phyloP scores from a whole-genome alignment of 768 basidiomycete species.

The Leccinum imitatum region DNA sequence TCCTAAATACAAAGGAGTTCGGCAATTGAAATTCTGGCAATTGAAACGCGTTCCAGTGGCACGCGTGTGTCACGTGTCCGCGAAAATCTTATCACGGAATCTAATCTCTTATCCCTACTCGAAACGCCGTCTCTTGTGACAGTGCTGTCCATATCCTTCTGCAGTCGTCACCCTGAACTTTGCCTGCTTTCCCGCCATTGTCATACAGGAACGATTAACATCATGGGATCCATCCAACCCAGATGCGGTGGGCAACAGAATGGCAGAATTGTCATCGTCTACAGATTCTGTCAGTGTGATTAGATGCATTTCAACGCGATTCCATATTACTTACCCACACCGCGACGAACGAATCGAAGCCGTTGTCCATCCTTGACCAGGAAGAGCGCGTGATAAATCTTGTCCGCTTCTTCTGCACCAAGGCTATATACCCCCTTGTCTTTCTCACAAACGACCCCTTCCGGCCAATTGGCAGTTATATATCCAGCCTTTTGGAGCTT shows the following conservation, averaged over 20 bases:
- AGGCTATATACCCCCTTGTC: neutral
- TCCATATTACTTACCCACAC: neutral
- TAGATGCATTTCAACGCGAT: neutral
- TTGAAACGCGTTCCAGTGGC: constrained; percentile 3
- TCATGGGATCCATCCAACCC: neutral
- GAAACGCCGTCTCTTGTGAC: neutral
- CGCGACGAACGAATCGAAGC: neutral
- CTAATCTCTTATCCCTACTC: neutral
- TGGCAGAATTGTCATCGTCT: neutral
- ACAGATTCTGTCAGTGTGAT: neutral
- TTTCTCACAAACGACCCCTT: neutral
- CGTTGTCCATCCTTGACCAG: neutral
- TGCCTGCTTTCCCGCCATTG: neutral
- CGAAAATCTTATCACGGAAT: neutral
- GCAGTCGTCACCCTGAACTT: constrained; percentile 6
- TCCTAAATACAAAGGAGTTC: neutral
- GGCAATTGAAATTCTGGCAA: neutral
- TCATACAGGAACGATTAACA: neutral
- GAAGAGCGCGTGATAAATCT: neutral
- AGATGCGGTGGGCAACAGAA: too few relatives aligned
- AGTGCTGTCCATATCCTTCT: neutral
- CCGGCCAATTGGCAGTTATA: neutral
- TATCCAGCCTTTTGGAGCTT: neutral
- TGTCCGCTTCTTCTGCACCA: neutral
- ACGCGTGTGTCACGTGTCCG: constrained; percentile 15